phyloP scores from a whole-genome alignment of 768 basidiomycete species.

The Panaeolus cyanescens region DNA sequence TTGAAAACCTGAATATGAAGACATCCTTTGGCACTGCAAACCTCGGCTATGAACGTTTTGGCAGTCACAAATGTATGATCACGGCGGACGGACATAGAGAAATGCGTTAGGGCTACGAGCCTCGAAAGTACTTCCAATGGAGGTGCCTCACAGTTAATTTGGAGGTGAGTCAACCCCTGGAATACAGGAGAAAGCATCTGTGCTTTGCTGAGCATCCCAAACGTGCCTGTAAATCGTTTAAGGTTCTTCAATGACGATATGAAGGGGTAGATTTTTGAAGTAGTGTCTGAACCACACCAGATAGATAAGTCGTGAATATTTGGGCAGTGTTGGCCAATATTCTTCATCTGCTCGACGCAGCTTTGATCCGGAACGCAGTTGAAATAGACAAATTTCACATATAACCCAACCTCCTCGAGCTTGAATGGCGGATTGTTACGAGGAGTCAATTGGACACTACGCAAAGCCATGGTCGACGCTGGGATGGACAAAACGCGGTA shows the following conservation, averaged over 20 bases:
- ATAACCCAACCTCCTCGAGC: background rate
- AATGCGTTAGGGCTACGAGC: background rate
- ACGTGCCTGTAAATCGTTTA: background rate
- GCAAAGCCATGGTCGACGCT: too few species aligned
- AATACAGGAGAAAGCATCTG: constrained; percentile 1
- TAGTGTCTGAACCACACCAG: background rate
- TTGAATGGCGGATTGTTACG: background rate
- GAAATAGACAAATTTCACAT: background rate
- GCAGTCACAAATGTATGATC: background rate
- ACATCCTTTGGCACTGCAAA: background rate
- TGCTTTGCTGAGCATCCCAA: background rate
- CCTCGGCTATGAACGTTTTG: background rate
- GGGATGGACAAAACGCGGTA: background rate
- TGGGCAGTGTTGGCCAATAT: background rate
- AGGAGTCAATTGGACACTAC: too few species aligned
- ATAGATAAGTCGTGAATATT: background rate
- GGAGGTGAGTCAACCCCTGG: background rate
- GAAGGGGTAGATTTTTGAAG: background rate
- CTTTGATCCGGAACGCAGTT: background rate
- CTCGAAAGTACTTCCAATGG: background rate
- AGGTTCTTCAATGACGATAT: background rate
- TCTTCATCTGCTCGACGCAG: background rate
- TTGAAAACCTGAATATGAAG: background rate
- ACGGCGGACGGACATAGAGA: background rate
- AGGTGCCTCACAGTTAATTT: background rate